These are phyloP conservation scores for Cicer yamashitae DNA, from an alignment of 306 rosid species.

Conservation along the genomic window DNA sequence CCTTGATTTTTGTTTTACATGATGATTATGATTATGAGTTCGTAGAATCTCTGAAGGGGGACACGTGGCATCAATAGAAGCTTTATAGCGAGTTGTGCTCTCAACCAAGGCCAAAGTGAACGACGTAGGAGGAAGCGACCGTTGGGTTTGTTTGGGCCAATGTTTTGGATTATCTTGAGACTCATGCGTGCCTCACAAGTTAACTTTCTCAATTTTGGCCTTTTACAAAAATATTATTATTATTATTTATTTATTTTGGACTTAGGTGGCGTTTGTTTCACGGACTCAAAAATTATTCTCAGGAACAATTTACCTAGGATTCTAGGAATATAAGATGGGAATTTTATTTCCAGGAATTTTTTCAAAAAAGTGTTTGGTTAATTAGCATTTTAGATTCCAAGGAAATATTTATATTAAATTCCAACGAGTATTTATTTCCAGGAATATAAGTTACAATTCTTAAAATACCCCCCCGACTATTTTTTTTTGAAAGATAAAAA, in stretches of 20 bases:
- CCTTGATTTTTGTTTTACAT: neutral
- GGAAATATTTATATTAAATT: no score
- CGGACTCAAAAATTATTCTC: no score
- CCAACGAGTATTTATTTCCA: no score
- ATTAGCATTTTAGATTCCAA: no score
- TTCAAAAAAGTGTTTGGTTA: no score
- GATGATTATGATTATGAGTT: slow-evolving; percentile 2
- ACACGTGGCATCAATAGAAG: slow-evolving; percentile 50
- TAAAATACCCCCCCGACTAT: no score
- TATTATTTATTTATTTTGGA: neutral
- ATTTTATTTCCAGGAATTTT: no score
- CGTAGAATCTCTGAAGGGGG: neutral
- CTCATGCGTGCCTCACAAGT: neutral
- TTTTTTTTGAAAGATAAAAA: no score
- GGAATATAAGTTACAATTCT: no score
- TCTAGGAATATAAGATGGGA: no score
- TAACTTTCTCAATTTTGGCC: slow-evolving; percentile 21
- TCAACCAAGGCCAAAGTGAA: slow-evolving; percentile 40
- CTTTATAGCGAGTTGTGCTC: slow-evolving; percentile 66
- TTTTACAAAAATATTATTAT: neutral
- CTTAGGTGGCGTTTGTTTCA: no score
- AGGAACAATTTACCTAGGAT: no score
- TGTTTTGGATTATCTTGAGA: slow-evolving; percentile 6
- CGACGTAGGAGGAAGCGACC: neutral
- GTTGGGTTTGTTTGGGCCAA: neutral